Conservation (phyloP, 2,329 filamentous ascomycete genomes). For the Clonostachys rosea region DNA sequence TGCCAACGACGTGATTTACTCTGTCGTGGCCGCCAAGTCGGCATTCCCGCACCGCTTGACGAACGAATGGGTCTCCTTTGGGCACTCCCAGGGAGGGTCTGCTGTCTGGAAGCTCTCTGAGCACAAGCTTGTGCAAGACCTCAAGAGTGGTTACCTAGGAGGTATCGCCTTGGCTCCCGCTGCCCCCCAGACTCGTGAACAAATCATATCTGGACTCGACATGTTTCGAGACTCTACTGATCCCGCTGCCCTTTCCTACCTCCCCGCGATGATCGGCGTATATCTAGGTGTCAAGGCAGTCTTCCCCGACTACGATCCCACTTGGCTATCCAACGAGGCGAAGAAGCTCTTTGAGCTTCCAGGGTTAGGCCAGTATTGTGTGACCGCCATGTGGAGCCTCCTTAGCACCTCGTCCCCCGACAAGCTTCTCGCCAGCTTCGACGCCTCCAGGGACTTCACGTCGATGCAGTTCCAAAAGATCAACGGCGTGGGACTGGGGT, state of each 20-base stretch:
- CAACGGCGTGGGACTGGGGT: neutral
- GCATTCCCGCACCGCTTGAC: slow-evolving; percentile 27
- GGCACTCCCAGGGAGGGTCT: slow-evolving; percentile 40
- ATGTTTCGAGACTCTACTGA: no score
- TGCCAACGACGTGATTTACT: slow-evolving; percentile 35
- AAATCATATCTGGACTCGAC: slow-evolving; percentile 2
- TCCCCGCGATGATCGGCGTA: no score
- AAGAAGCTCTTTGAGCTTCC: no score
- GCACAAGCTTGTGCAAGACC: slow-evolving; percentile 10
- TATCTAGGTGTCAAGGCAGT: no score
- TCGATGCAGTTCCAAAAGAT: neutral
- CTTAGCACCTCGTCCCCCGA: slow-evolving; percentile 4
- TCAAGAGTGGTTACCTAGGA: slow-evolving; percentile 2
- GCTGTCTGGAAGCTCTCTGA: slow-evolving; percentile 27
- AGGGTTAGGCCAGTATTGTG: slow-evolving; percentile 1
- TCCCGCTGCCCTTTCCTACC: no score
- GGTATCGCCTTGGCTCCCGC: slow-evolving; percentile 6
- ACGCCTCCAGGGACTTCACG: neutral
- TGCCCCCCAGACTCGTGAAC: neutral
- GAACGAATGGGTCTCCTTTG: slow-evolving; percentile 33
- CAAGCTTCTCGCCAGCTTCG: slow-evolving; percentile 1
- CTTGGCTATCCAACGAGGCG: no score
- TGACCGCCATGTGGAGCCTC: slow-evolving; percentile 20
- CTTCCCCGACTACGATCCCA: no score
- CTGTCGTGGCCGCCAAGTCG: slow-evolving; percentile 29